Evolutionary conservation across 2,329 filamentous ascomycete genomes (phyloP).

Genomic region (Cladophialophora bantiana): DNA sequence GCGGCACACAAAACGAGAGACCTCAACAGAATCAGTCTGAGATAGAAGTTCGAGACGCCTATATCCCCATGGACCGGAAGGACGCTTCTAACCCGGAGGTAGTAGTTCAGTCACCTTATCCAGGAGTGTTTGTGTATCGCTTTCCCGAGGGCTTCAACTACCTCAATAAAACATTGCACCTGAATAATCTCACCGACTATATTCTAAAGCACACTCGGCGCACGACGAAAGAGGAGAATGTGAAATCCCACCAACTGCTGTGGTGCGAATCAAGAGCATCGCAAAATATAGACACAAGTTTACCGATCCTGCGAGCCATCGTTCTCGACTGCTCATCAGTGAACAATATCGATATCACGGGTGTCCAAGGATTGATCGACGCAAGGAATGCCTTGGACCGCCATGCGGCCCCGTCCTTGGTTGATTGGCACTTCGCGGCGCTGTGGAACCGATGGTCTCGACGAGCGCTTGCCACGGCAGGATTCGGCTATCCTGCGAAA

Average conservation of each 20-base stretch:
- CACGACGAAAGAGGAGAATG: conserved; percentile 41
- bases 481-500: conserved; percentile 56
- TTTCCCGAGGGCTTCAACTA: conserved; percentile 66
- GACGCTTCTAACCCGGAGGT: conserved; percentile 61
- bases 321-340: conserved; percentile 64
- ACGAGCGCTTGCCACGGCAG: conserved; percentile 61
- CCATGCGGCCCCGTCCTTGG: conserved; percentile 51
- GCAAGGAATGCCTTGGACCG: conserved; percentile 62
- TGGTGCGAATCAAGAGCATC: conserved; percentile 60
- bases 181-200: conserved; percentile 58
- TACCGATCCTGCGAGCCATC: conserved; percentile 61
- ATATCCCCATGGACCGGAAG: conserved; percentile 58
- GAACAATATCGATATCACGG: conserved; percentile 64
- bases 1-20: conserved; percentile 35
- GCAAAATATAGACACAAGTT: conserved; percentile 39
- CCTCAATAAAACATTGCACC: conserved; percentile 60
- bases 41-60: conserved; percentile 47
- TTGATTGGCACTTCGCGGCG: conserved; percentile 58
- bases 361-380: conserved; percentile 62
- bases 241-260: conserved; percentile 45
- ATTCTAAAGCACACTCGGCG: conserved; percentile 57
- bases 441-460: conserved; percentile 64
- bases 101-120: conserved; percentile 56
- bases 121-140: conserved; percentile 63
- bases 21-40: conserved; percentile 24